These are phyloP conservation scores for Neoboletus brunneissimus DNA, from an alignment of 768 basidiomycete species.

Conservation along the genomic window DNA sequence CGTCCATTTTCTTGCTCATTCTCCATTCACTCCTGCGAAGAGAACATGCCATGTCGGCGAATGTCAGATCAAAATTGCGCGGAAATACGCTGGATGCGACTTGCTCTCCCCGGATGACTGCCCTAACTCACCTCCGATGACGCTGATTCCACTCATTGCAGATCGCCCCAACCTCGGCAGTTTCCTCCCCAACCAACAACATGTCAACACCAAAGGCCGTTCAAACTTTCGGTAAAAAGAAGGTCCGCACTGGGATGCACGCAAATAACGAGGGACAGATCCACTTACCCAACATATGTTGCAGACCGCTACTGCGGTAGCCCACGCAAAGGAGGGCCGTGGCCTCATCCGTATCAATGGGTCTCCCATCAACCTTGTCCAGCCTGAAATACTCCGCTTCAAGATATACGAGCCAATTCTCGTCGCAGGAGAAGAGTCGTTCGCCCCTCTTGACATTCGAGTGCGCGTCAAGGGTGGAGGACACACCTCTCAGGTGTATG, in stretches of 20 bases:
- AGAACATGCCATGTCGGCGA: background rate
- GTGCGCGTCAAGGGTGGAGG: constrained; percentile 99
- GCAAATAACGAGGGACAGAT: background rate
- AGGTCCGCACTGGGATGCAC: constrained; percentile 49
- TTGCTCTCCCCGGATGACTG: constrained; percentile 37
- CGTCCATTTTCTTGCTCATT: constrained; percentile 26
- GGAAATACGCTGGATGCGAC: constrained; percentile 40
- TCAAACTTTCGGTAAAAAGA: constrained; percentile 99
- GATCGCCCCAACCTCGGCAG: constrained; percentile 17
- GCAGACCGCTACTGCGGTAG: constrained; percentile 97
- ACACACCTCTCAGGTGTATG: constrained; percentile 98
- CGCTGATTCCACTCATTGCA: constrained; percentile 22
- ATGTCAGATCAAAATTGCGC: constrained; percentile 21
- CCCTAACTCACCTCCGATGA: background rate
- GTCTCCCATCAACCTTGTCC: constrained; percentile 92
- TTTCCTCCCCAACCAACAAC: constrained; percentile 35
- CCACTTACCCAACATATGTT: constrained; percentile 3
- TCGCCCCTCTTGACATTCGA: constrained; percentile 88
- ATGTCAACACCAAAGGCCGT: constrained; percentile 87
- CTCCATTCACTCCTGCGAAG: background rate
- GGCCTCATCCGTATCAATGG: constrained; percentile 97
- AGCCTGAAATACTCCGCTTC: constrained; percentile 93
- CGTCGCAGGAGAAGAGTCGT: constrained; percentile 87
- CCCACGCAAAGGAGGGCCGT: constrained; percentile 93
- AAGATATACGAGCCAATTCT: constrained; percentile 98